These are phyloP conservation scores for Plectosphaerella plurivora DNA, from an alignment of 2,329 filamentous ascomycete species.

Conservation along the genomic window DNA sequence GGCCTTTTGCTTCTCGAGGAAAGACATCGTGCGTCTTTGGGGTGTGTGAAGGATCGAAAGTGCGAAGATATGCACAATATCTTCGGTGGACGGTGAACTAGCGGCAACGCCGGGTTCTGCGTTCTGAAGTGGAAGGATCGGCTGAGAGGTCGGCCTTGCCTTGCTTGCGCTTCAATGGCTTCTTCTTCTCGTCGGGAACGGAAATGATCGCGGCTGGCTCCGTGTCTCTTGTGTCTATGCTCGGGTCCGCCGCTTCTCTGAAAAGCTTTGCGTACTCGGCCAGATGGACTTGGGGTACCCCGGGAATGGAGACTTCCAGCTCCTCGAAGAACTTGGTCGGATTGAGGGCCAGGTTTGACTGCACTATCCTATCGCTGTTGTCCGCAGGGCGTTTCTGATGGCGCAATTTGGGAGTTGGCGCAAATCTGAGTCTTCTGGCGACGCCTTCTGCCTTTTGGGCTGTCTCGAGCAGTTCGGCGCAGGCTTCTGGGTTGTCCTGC, in stretches of 20 bases:
- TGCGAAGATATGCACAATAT: too few relatives aligned
- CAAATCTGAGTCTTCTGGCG: too few relatives aligned
- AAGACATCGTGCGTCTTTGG: conserved; percentile 51
- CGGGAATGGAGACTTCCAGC: not conserved
- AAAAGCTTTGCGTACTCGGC: not conserved
- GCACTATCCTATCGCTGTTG: not conserved
- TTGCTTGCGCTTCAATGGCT: too few relatives aligned
- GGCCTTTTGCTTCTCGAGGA: conserved; percentile 62
- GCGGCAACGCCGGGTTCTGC: too few relatives aligned
- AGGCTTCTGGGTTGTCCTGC: too few relatives aligned
- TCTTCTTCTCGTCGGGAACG: too few relatives aligned
- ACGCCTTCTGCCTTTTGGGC: too few relatives aligned
- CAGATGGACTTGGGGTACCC: not conserved
- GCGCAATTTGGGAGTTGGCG: not conserved
- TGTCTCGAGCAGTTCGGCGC: too few relatives aligned
- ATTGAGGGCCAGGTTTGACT: not conserved
- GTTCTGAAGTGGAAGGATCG: too few relatives aligned
- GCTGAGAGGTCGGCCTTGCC: too few relatives aligned
- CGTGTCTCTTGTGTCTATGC: not conserved
- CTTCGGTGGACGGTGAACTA: too few relatives aligned
- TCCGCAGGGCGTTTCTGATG: not conserved
- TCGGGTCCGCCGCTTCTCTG: not conserved
- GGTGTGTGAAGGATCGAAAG: not conserved
- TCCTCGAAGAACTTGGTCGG: not conserved
- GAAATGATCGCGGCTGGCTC: not conserved